Evolutionary conservation across 148 eudicot genomes (phyloP).

Genomic region (Heliamphora exappendiculata): DNA sequence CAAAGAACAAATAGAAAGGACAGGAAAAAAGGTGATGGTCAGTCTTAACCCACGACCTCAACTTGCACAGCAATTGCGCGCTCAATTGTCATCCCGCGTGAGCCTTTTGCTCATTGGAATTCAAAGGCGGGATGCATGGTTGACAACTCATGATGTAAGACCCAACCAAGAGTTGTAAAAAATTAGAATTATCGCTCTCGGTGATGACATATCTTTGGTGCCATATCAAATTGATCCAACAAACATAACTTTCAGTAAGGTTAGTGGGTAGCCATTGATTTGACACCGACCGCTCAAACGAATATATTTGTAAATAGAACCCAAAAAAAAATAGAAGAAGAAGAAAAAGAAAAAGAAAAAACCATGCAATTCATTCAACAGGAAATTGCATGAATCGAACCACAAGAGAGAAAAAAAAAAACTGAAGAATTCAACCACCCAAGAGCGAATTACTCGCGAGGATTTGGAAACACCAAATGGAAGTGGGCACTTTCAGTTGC

Average conservation of each 20-base stretch:
- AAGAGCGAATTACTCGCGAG: background rate
- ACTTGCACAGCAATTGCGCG: conserved; percentile 40
- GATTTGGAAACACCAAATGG: background rate
- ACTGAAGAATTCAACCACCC: background rate
- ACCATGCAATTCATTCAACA: background rate
- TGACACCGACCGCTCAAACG: background rate
- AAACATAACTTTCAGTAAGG: conserved; percentile 16
- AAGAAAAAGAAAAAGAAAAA: background rate
- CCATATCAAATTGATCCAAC: background rate
- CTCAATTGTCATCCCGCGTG: conserved; percentile 16
- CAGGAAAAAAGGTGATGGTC: conserved; percentile 19
- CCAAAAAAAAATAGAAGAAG: too few relatives aligned
- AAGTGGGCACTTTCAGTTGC: background rate
- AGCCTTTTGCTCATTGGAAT: conserved; percentile 2
- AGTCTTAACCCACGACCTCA: conserved; percentile 29
- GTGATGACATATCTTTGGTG: conserved; percentile 9
- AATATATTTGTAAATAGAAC: background rate
- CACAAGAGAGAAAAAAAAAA: too few relatives aligned
- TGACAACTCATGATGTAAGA: conserved; percentile 11
- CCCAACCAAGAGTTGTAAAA: conserved; percentile 1
- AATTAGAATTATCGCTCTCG: conserved; percentile 18
- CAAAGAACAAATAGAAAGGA: conserved; percentile 23
- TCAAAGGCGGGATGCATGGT: conserved; percentile 15
- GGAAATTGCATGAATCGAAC: conserved; percentile 1
- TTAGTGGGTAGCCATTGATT: background rate